These are phyloP conservation scores for Rhodotorula sphaerocarpa DNA, from an alignment of 768 basidiomycete species.

Conservation along the genomic window DNA sequence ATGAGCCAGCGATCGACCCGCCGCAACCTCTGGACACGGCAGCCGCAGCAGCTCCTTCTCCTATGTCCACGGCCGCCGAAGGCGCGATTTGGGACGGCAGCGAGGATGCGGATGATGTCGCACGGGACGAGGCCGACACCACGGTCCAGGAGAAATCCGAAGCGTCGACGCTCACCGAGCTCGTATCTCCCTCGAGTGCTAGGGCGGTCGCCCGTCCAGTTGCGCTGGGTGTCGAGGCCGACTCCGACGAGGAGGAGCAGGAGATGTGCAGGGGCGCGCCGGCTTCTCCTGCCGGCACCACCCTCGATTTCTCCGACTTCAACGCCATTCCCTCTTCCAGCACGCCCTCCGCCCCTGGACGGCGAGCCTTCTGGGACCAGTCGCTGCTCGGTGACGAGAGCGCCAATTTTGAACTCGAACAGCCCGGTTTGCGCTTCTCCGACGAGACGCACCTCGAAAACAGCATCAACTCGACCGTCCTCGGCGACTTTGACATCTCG, in stretches of 20 bases:
- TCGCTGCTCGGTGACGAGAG: constrained; percentile 9
- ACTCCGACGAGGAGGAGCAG: background rate
- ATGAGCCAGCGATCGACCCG: too few relatives aligned
- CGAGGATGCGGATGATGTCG: background rate
- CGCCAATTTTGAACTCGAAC: constrained; percentile 23
- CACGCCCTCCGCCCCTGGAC: background rate
- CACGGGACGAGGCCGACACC: background rate
- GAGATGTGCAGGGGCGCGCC: background rate
- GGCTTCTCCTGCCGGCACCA: background rate
- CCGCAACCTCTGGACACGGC: too few relatives aligned
- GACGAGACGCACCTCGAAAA: constrained; percentile 23
- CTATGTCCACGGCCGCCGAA: too few relatives aligned
- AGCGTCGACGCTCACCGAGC: background rate
- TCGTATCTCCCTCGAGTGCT: background rate
- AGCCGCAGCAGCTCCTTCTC: too few relatives aligned
- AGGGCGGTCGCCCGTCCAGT: too few relatives aligned
- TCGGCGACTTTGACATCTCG: background rate
- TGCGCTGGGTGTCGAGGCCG: too few relatives aligned
- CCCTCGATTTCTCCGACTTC: constrained; percentile 1
- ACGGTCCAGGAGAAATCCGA: background rate
- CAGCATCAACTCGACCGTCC: too few relatives aligned
- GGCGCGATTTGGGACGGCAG: too few relatives aligned
- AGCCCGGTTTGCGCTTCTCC: constrained; percentile 18
- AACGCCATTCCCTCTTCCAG: background rate
- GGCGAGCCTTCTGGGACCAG: background rate